Evolutionary conservation across 495 filamentous ascomycete genomes (phyloP).

Genomic region (Penicillium antarcticum): DNA sequence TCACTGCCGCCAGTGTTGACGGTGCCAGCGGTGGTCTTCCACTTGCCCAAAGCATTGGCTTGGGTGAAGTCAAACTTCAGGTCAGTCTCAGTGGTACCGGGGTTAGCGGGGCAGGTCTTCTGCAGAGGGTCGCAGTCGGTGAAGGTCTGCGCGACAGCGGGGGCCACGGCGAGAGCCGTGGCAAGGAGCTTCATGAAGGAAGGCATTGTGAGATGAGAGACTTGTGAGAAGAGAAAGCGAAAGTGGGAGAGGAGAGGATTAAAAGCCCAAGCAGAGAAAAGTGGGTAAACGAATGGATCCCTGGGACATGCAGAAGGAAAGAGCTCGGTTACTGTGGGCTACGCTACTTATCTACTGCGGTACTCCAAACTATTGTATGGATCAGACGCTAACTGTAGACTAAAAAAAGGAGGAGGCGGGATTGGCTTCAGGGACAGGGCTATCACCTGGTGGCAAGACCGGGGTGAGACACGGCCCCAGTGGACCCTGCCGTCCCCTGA

Average conservation of each 20-base stretch:
- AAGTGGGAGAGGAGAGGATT: neutral
- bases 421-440: neutral
- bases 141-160: conserved; percentile 45
- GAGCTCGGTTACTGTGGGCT: neutral
- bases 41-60: conserved; percentile 48
- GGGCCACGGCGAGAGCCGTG: conserved; percentile 34
- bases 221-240: neutral
- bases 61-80: conserved; percentile 64
- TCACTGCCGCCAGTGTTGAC: conserved; percentile 44
- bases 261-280: neutral
- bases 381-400: neutral
- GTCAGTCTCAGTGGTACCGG: conserved; percentile 51
- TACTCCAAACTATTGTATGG: neutral
- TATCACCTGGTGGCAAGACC: neutral
- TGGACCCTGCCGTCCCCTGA: neutral
- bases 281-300: neutral
- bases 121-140: conserved; percentile 42
- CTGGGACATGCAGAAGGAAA: neutral
- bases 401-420: conserved; percentile 10
- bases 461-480: neutral
- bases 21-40: conserved; percentile 57
- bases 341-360: neutral
- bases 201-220: conserved; percentile 22
- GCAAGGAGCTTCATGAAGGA: conserved; percentile 32
- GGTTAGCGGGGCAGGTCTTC: conserved; percentile 54